A percentile compares a stretch with the other conserved stretches of the same genome.
Conservation (phyloP, 2,329 filamentous ascomycete genomes). For the Colletotrichum eleusines region DNA sequence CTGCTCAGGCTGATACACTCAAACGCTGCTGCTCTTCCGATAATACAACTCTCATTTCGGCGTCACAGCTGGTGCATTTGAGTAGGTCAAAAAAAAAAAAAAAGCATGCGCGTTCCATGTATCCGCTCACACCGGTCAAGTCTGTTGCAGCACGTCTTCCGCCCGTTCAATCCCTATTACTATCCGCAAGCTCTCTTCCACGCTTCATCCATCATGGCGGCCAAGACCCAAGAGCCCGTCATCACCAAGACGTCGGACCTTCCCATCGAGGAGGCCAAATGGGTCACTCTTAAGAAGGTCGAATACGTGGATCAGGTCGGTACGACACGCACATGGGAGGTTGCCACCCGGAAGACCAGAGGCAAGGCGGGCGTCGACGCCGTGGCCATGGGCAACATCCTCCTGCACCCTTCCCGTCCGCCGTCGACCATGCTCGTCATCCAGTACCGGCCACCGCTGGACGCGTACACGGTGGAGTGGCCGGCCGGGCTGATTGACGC, state of each 20-base stretch:
- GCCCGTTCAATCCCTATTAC: background rate
- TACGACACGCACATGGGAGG: conserved; percentile 69
- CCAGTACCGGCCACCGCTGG: conserved; percentile 65
- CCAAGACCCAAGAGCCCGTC: conserved; percentile 58
- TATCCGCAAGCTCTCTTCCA: background rate
- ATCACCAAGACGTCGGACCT: conserved; percentile 62
- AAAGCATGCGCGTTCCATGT: background rate
- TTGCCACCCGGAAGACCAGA: conserved; percentile 69
- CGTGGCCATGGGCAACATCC: conserved; percentile 72
- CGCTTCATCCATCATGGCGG: conserved; percentile 49
- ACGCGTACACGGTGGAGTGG: conserved; percentile 65
- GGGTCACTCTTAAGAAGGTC: conserved; percentile 68
- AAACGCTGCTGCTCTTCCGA: background rate
- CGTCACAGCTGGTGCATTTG: background rate
- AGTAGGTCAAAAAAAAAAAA: background rate
- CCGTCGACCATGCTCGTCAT: conserved; percentile 64
- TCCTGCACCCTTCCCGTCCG: conserved; percentile 59
- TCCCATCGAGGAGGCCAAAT: conserved; percentile 64
- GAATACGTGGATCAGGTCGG: conserved; percentile 69
- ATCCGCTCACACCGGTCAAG: background rate
- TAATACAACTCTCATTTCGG: background rate
- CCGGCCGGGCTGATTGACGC: conserved; percentile 67
- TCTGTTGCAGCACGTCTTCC: background rate
- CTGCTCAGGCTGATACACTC: background rate
- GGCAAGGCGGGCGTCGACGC: conserved; percentile 68